These are phyloP conservation scores for Candida tammaniensis DNA, from an alignment of 805 yeast genomes.

Conservation along the genomic window DNA sequence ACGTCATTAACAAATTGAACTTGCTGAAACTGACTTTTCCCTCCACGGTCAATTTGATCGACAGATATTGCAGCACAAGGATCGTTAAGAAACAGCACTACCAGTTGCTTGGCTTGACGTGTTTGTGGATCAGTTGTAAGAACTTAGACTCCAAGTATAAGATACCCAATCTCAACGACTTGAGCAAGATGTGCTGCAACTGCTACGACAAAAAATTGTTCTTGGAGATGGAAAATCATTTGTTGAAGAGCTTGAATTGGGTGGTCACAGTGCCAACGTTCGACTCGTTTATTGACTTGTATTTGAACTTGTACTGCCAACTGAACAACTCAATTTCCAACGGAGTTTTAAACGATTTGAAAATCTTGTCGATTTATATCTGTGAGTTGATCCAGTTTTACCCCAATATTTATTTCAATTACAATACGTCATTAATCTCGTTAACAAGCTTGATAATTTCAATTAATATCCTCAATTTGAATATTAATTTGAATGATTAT, in stretches of 20 bases:
- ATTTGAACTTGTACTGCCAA: slow-evolving; percentile 39
- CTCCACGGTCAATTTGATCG: slow-evolving; percentile 43
- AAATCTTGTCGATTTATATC: slow-evolving; percentile 55
- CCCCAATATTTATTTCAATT: slow-evolving; percentile 53
- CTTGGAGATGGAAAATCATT: slow-evolving; percentile 66
- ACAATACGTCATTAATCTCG: slow-evolving; percentile 52
- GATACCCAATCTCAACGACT: slow-evolving; percentile 51
- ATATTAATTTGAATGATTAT: slow-evolving; percentile 24
- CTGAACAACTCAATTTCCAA: slow-evolving; percentile 23
- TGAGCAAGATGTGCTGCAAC: slow-evolving; percentile 56
- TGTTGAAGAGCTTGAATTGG: slow-evolving; percentile 65
- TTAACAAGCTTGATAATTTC: slow-evolving; percentile 38
- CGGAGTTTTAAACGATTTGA: slow-evolving; percentile 42
- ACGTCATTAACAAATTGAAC: slow-evolving; percentile 39
- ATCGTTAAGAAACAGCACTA: slow-evolving; percentile 46
- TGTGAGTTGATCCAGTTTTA: slow-evolving; percentile 69
- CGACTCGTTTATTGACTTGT: slow-evolving; percentile 61
- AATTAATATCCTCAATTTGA: slow-evolving; percentile 25
- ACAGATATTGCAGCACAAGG: slow-evolving; percentile 43
- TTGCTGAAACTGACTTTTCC: slow-evolving; percentile 42
- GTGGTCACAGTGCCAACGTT: slow-evolving; percentile 58
- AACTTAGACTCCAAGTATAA: slow-evolving; percentile 55
- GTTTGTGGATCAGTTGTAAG: slow-evolving; percentile 44
- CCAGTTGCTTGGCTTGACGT: slow-evolving; percentile 42
- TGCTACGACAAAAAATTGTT: slow-evolving; percentile 56